A percentile compares a stretch with the other conserved stretches of the same genome.
Conservation (phyloP, 2,329 filamentous ascomycete species). For the Talaromyces sp. region DNA sequence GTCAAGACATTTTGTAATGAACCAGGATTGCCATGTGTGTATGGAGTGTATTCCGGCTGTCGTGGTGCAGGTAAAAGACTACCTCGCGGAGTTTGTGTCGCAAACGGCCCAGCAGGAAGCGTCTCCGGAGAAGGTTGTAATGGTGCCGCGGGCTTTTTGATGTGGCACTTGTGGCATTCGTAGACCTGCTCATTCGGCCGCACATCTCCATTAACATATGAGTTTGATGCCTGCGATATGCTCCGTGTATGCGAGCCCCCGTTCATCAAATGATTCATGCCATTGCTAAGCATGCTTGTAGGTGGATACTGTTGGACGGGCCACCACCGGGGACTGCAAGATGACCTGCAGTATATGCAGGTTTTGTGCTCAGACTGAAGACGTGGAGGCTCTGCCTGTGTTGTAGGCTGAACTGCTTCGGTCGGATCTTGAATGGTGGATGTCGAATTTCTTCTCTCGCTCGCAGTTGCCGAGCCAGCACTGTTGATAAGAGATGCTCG, state of each 20-base stretch:
- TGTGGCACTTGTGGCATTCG: conserved; percentile 72
- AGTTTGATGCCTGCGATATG: conserved; percentile 25
- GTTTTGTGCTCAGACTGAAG: conserved; percentile 27
- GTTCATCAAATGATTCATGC: conserved; percentile 30
- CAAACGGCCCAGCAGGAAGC: background rate
- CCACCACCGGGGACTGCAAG: conserved; percentile 59
- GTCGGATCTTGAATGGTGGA: conserved; percentile 17
- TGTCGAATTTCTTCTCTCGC: conserved; percentile 21
- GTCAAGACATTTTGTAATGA: conserved; percentile 27
- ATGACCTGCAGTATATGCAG: conserved; percentile 41
- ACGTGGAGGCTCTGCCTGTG: conserved; percentile 19
- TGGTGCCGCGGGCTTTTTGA: conserved; percentile 38
- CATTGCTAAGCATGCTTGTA: conserved; percentile 48
- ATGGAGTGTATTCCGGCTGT: conserved; percentile 32
- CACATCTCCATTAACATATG: conserved; percentile 27
- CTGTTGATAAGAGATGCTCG: conserved; percentile 56
- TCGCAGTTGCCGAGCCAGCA: conserved; percentile 22
- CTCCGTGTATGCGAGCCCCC: conserved; percentile 27
- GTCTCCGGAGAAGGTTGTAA: conserved; percentile 30
- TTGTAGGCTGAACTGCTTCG: conserved; percentile 20
- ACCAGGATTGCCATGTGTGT: conserved; percentile 31
- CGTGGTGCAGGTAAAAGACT: conserved; percentile 34
- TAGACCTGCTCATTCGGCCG: conserved; percentile 25
- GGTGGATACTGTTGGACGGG: conserved; percentile 49
- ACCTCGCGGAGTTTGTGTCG: conserved; percentile 20